Conservation (phyloP, 495 filamentous ascomycete genomes). For the Cladorrhinum samala region DNA sequence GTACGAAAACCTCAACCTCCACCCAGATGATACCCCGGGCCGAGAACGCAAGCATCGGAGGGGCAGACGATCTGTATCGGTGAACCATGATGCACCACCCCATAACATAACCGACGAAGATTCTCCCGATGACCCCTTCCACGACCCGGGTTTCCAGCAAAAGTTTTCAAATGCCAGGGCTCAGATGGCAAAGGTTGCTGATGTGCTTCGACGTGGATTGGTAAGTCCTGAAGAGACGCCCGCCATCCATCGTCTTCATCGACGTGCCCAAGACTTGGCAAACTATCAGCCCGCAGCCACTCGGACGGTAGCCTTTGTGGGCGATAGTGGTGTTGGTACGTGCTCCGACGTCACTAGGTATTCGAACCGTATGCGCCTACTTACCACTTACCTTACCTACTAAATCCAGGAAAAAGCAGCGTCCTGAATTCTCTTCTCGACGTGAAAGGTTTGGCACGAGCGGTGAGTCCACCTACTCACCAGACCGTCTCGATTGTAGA, state of each 20-base stretch:
- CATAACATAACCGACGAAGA: slow-evolving; percentile 30
- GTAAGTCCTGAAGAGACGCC: slow-evolving; percentile 29
- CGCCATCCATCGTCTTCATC: slow-evolving; percentile 26
- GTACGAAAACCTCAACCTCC: background rate
- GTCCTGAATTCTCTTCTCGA: slow-evolving; percentile 37
- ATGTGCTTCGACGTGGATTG: slow-evolving; percentile 25
- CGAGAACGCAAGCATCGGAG: background rate
- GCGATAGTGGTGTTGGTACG: slow-evolving; percentile 35
- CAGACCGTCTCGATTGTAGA: background rate
- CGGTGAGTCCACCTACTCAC: slow-evolving; percentile 22
- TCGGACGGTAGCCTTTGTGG: slow-evolving; percentile 35
- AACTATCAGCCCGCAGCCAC: slow-evolving; percentile 29
- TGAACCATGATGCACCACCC: background rate
- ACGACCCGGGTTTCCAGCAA: slow-evolving; percentile 29
- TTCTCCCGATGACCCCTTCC: slow-evolving; percentile 28
- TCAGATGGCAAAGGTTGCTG: slow-evolving; percentile 20
- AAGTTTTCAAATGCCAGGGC: slow-evolving; percentile 22
- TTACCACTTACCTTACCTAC: background rate
- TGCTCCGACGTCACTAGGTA: background rate
- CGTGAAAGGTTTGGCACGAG: slow-evolving; percentile 20
- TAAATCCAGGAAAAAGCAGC: slow-evolving; percentile 32
- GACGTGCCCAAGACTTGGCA: slow-evolving; percentile 22
- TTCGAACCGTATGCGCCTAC: background rate
- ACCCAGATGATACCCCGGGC: background rate
- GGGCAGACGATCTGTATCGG: background rate